Evolutionary conservation across 139 green algal species (phyloP), one percentile per base, ranked within the genome.

Genomic region (Axilococcus clingmanii): DNA sequence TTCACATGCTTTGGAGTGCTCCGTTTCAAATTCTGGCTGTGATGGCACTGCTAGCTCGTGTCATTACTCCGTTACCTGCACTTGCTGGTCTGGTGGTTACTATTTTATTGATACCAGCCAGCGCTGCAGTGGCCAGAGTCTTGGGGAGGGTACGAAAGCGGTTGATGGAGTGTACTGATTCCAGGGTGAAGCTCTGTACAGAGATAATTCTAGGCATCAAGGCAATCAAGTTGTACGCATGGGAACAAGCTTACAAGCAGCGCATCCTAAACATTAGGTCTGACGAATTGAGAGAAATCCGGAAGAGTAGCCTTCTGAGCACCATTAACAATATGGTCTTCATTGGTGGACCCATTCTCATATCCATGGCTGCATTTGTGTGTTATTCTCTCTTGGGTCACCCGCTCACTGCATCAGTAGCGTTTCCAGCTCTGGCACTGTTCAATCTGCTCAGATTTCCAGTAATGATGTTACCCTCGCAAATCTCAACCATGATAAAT

Each of bases 181-280:
- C 69, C 7, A 56, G 86, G 4, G 81, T 95, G 17, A 89, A 88
- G 65, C 55, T 89, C 24, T 59, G 64, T 16, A 76, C 72, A 1
- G 86, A 95, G 54, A 70, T 94, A 50, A 82, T 94, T 45, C 91
- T 75, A 16, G 82, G 83, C 43, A 87, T 93, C 56, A 85, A 88
- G 60, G 85, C 85, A 45, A 94, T 95, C 72, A 95, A 95, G 76
- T 79, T 95, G 57, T 92, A 93, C 48, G 83, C 85, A 8, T 95
- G 83, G 83, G 86, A 95, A 67, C 45, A 70, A 16, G 59, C 86
- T 0, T 95, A 94, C 63, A 52, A 77, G 37, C 47, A 80, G 4
- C 79, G 77, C 37, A 86, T 95, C 54, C 57, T 40, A 14, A 48
- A 66, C 22, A 61, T 93, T 34, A 59, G 85, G 7, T 12, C 81